phyloP scores from a whole-genome alignment of 1,284 basidiomycete species.

The Microstroma glucosiphilum region DNA sequence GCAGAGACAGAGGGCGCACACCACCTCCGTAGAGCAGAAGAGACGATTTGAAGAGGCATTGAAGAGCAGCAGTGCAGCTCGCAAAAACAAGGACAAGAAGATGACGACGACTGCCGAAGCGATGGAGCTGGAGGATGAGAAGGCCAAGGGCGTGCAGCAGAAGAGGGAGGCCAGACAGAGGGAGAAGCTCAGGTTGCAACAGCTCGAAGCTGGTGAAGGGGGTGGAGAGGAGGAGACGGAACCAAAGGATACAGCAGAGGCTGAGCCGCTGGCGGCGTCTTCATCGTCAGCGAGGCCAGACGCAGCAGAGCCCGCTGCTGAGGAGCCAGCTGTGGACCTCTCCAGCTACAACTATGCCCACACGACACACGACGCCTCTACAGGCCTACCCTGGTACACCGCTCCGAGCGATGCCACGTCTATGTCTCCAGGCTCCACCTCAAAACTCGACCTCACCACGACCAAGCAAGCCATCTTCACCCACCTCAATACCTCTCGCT shows the following conservation, averaged over 20 bases:
- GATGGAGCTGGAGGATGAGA: slow-evolving; percentile 51
- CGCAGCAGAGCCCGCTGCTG: not conserved
- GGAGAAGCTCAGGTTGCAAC: slow-evolving; percentile 5
- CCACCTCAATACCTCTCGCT: slow-evolving; percentile 66
- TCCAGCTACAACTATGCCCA: slow-evolving; percentile 50
- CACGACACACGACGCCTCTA: slow-evolving; percentile 16
- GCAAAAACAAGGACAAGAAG: slow-evolving; percentile 49
- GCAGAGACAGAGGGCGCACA: slow-evolving; percentile 11
- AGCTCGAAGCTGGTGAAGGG: slow-evolving; percentile 1
- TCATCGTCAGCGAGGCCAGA: slow-evolving; percentile 29
- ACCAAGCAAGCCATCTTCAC: slow-evolving; percentile 73
- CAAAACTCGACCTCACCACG: slow-evolving; percentile 56
- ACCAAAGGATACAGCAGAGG: slow-evolving; percentile 52
- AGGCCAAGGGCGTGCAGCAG: slow-evolving; percentile 42
- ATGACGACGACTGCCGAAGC: slow-evolving; percentile 49
- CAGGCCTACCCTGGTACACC: slow-evolving; percentile 22
- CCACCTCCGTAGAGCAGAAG: slow-evolving; percentile 23
- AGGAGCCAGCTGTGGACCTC: slow-evolving; percentile 54
- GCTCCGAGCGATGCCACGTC: not conserved
- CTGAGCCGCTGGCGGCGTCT: slow-evolving; percentile 9
- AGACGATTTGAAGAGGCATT: slow-evolving; percentile 56
- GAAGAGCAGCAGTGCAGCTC: slow-evolving; percentile 9
- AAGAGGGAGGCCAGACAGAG: slow-evolving; percentile 36
- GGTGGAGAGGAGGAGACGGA: not conserved
- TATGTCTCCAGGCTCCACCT: not conserved